Evolutionary conservation across 2,329 filamentous ascomycete species (phyloP).

Genomic region (Pyrenophora seminiperda): DNA sequence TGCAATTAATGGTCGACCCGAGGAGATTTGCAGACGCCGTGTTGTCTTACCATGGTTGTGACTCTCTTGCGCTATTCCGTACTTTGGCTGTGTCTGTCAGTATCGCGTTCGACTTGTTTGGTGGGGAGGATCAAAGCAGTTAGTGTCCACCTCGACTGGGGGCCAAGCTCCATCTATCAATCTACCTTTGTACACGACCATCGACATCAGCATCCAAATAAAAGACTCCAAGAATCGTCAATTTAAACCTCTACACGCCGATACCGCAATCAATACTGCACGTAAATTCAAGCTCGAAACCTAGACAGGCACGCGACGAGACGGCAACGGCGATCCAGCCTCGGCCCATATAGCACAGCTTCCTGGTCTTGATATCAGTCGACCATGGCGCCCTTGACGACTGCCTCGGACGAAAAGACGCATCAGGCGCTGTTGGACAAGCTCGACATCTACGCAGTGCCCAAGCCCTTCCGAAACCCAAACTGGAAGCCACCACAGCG

Average conservation of each 20-base stretch:
- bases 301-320: constrained; percentile 6
- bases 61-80: constrained; percentile 5
- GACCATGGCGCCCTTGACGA: constrained; percentile 64
- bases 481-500: constrained; percentile 91
- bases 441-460: constrained; percentile 85
- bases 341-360: neutral
- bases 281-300: neutral
- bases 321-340: neutral
- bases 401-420: constrained; percentile 73
- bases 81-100: constrained; percentile 15
- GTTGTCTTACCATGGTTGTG: constrained; percentile 34
- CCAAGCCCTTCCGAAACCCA: constrained; percentile 88
- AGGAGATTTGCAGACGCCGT: neutral
- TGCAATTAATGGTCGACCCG: constrained; percentile 17
- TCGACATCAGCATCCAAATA: constrained; percentile 1
- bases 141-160: constrained; percentile 26
- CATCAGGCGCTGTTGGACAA: constrained; percentile 87
- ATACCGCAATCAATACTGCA: neutral
- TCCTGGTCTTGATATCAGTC: neutral
- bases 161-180: constrained; percentile 24
- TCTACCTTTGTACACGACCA: constrained; percentile 8
- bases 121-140: constrained; percentile 36
- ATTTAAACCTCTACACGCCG: neutral
- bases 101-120: constrained; percentile 30
- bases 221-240: neutral